Base-by-base conservation (phyloP, 2,329 filamentous ascomycete species). In the Drechslerella dactyloides region DNA sequence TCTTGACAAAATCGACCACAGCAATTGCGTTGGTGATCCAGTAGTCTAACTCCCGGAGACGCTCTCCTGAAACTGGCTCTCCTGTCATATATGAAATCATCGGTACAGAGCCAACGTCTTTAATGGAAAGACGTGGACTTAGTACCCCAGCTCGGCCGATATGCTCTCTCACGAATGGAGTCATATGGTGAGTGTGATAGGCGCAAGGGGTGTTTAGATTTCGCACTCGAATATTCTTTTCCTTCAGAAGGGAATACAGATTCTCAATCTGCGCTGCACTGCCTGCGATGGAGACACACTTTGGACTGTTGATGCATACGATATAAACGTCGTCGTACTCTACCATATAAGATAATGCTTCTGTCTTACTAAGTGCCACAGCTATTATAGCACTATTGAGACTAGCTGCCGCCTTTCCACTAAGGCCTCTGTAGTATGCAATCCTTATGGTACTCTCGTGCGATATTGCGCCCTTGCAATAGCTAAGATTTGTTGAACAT, bases 131-230 rank as follows among this genome's bases (percentile, higher is more conserved):
- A 15, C 61, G 53, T 21, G 53, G n/a, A n/a, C 57, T 33, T 5
- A 58, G 61, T 10, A n/a, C 6, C 23, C 46, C 61, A 11, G 46
- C 61, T 60, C 62, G 48, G 72, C 60, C 11, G 15, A 69, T 69
- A 61, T 81, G 81, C 8, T 77, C 76, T 30, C 78, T 77, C 1
- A 76, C 78, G 10, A 79, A 73, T 1, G 62, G 23, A 72, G 76
- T 74, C 80, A 82, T 81, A 60, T 80, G 80, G 23, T 77, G 78
- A 0, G 81, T 81, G 74, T 83, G 82, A 69, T 82, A 83, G 0
- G 82, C 81, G 1, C 77, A 79, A 54, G 81, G 79, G 35, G 81
- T 80, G 1, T 77, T 78, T 5, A 82, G 78, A n/a, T 77, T 77
- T 3, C 81, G 75, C 2, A 77, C 76, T 17, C 80, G 76, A 15